These are phyloP conservation scores for Candida ortonii DNA, from an alignment of 805 yeast genomes.

Conservation along the genomic window DNA sequence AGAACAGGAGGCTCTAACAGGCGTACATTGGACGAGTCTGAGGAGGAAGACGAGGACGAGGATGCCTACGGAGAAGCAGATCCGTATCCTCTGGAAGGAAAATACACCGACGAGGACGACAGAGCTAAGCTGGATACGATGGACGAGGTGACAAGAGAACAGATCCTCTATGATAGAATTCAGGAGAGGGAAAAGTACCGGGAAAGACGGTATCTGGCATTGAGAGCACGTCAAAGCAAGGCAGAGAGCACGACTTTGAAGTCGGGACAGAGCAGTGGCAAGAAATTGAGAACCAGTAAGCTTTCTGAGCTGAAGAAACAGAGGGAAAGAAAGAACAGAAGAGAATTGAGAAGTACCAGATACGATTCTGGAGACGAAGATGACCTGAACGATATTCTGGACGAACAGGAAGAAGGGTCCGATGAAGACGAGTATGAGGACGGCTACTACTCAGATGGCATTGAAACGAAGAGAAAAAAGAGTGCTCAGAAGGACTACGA, in stretches of 20 bases:
- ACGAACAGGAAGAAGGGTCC: slow-evolving; percentile 33
- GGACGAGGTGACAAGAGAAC: slow-evolving; percentile 93
- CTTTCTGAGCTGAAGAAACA: slow-evolving; percentile 36
- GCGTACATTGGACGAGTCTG: slow-evolving; percentile 31
- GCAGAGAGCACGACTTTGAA: slow-evolving; percentile 34
- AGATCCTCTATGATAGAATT: slow-evolving; percentile 84
- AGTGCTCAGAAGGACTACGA: slow-evolving; percentile 43
- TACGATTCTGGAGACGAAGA: slow-evolving; percentile 43
- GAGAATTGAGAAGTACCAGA: slow-evolving; percentile 20
- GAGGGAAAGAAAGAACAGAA: slow-evolving; percentile 35
- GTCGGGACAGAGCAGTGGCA: slow-evolving; percentile 22
- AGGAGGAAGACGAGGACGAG: slow-evolving; percentile 33
- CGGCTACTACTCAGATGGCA: slow-evolving; percentile 26
- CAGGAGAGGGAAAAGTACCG: slow-evolving; percentile 87
- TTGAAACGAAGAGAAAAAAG: slow-evolving; percentile 37
- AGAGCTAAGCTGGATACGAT: slow-evolving; percentile 59
- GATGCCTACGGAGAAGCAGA: slow-evolving; percentile 45
- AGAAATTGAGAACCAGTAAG: slow-evolving; percentile 33
- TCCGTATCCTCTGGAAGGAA: slow-evolving; percentile 94
- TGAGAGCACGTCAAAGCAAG: slow-evolving; percentile 66
- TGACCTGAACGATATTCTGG: slow-evolving; percentile 34
- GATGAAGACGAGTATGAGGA: slow-evolving; percentile 43
- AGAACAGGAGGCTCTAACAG: slow-evolving; percentile 18
- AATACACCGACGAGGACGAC: slow-evolving; percentile 81
- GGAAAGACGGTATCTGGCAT: slow-evolving; percentile 78